Percentiles rank a stretch among this genome's conserved stretches.
These are phyloP conservation scores for Fraxinus excelsior DNA, from an alignment of 257 asterid genomes.

Conservation along the genomic window DNA sequence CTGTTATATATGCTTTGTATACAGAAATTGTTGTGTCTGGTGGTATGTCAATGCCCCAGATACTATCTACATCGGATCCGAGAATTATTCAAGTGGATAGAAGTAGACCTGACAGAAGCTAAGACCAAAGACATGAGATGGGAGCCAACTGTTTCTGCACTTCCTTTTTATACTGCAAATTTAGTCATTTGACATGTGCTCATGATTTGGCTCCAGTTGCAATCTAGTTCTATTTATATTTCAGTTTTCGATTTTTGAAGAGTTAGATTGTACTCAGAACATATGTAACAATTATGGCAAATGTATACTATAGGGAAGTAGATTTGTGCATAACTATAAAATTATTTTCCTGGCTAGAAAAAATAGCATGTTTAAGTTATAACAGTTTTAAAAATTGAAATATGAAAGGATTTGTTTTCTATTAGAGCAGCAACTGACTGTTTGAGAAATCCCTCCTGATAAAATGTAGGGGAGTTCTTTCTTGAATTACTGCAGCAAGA, in stretches of 20 bases:
- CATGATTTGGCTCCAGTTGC: background rate
- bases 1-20: constrained; percentile 1
- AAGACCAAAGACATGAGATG: constrained; percentile 15
- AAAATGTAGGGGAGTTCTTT: too few species aligned
- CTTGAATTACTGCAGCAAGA: too few species aligned
- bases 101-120: constrained; percentile 31
- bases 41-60: constrained; percentile 15
- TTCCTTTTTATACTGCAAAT: constrained; percentile 16
- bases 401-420: too few species aligned
- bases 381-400: too few species aligned
- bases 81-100: constrained; percentile 32
- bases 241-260: constrained; percentile 11
- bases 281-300: constrained; percentile 9
- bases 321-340: background rate
- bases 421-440: too few species aligned
- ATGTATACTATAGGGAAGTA: constrained; percentile 26
- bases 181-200: background rate
- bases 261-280: constrained; percentile 15
- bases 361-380: too few species aligned
- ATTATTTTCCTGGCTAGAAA: background rate
- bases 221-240: background rate
- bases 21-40: constrained; percentile 14
- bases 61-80: constrained; percentile 15
- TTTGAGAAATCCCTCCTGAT: too few species aligned
- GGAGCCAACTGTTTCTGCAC: background rate